Evolutionary conservation across 2,329 filamentous ascomycete genomes (phyloP).

Genomic region (Cylindrodendrum hubeiense): DNA sequence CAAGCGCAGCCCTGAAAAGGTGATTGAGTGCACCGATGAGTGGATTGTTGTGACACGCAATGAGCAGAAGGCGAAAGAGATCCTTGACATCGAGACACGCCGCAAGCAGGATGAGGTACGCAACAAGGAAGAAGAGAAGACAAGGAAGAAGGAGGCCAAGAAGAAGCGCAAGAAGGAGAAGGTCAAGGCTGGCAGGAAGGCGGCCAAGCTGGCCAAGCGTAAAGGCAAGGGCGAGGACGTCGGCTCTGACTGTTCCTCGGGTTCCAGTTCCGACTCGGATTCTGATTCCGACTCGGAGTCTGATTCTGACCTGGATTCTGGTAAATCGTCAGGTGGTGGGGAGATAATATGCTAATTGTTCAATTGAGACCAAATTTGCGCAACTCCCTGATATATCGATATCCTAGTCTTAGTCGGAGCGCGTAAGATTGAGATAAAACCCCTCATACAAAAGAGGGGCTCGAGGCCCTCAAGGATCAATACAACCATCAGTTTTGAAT

Average conservation of each 20-base stretch:
- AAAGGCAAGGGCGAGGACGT: constrained; percentile 40
- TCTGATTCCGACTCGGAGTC: constrained; percentile 39
- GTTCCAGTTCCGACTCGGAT: constrained; percentile 39
- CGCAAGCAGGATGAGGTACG: constrained; percentile 49
- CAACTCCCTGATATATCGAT: too few relatives aligned
- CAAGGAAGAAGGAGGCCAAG: constrained; percentile 45
- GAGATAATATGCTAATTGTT: too few relatives aligned
- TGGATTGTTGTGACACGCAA: constrained; percentile 65
- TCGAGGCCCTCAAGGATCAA: too few relatives aligned
- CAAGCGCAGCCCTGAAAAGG: constrained; percentile 64
- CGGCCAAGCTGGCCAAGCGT: constrained; percentile 40
- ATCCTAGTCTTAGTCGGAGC: too few relatives aligned
- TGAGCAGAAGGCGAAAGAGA: constrained; percentile 61
- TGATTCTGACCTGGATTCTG: too few relatives aligned
- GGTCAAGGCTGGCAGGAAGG: constrained; percentile 40
- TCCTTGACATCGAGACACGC: constrained; percentile 57
- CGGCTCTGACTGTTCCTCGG: constrained; percentile 35
- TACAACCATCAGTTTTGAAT: too few relatives aligned
- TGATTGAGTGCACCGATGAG: constrained; percentile 58
- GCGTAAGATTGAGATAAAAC: too few relatives aligned
- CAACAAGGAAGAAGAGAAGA: constrained; percentile 44
- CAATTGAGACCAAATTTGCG: too few relatives aligned
- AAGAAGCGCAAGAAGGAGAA: constrained; percentile 44
- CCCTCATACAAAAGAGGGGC: too few relatives aligned
- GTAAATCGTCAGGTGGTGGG: too few relatives aligned